Base-by-base conservation (phyloP, 352 stramenopile species). In the Globisporangium emineosum region DNA sequence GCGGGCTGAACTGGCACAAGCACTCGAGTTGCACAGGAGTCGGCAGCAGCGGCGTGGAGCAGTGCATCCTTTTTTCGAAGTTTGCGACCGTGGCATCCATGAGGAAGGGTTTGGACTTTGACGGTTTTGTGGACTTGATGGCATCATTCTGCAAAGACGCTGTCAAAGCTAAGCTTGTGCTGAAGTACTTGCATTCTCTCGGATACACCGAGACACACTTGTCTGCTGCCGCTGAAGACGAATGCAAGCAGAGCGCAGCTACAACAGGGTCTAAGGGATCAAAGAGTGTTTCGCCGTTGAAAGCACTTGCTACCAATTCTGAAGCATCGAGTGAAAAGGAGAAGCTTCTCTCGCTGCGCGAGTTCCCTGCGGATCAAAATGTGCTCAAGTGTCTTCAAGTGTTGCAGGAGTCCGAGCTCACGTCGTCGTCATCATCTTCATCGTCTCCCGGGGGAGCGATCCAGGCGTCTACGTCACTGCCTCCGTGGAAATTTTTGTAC, bases 401-500 rank as follows among this genome's bases (percentile, higher is more conserved):
- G 7, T 37, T 93, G 25, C 74, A 79, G 5, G 68, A 71, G 50
- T 60, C 74, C 2, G 49, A 71, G 23, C 4, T 21, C 40, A 23
- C 6, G 17, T 43, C 35, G 13, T 43, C 35, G 35, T 12, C 40
- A 23, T 47, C 40, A 5, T 52, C 35, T 40, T 1, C 7, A n/a
- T 15, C 17, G 3, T 23, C 47, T 23, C 13, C 10, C 33, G 12
- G 8, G 0, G 37, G 35, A 30, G 30, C 19, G 30, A 17, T 45
- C 7, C 51, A 57, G 27, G 37, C 42, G 0, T 62, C 25, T 6
- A 8, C 51, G 5, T 33, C 35, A 21, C n/a, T 87, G 5, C 76
- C 79, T 6, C 86, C 86, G 15, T 94, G 86, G 86, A 93, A 93
- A 42, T 62, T 81, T 29, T 79, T 79, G 43, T 93, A 91, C 68